Evolutionary conservation across 1,139 yeast genomes (phyloP), one percentile per base, ranked within the genome.

Genomic region (Dujonia santamariae): DNA sequence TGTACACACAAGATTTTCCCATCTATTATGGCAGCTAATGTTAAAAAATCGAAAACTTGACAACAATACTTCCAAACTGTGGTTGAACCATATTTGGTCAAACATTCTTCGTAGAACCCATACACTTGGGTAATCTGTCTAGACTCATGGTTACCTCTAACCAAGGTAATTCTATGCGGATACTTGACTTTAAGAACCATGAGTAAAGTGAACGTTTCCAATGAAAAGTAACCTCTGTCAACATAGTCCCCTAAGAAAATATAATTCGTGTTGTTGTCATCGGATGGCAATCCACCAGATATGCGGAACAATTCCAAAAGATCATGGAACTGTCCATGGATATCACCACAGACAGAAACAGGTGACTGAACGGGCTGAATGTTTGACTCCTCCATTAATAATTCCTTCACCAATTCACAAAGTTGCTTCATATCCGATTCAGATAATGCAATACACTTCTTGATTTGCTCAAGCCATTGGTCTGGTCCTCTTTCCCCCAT

Each of bases 281-380:
- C 63, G n/a, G 61, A 55, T 0, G 98, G 98, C 47, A 90, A 73
- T 15, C 97, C 97, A 25, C 98, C 98, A 22, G 94, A 78, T 14
- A 90, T 84, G 47, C 96, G 73, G 58, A 92, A 92, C 25, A 92
- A 68, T 59, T 92, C 97, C 42, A 92, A 65, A 43, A 92, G 69
- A 59, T 92, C 98, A 56, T 92, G 97, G 58, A 92, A 92, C 59
- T 92, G 98, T 2, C 98, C 98, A 61, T 92, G 98, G 46, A 92
- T 92, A 61, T 92, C 98, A 46, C 98, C 98, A 67, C 98, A 92
- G 4, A 92, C 97, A 1, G 96, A 87, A n/a, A 92, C 97, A 1
- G 98, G 98, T 23, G 94, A 80, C 56, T 83, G 87, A 11, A 92
- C 97, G 0, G 98, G 97, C 54, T 92, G 97, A 46, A 92, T 90